These are phyloP conservation scores for Penicillium canariense DNA, from an alignment of 495 filamentous ascomycete species.

Conservation along the genomic window DNA sequence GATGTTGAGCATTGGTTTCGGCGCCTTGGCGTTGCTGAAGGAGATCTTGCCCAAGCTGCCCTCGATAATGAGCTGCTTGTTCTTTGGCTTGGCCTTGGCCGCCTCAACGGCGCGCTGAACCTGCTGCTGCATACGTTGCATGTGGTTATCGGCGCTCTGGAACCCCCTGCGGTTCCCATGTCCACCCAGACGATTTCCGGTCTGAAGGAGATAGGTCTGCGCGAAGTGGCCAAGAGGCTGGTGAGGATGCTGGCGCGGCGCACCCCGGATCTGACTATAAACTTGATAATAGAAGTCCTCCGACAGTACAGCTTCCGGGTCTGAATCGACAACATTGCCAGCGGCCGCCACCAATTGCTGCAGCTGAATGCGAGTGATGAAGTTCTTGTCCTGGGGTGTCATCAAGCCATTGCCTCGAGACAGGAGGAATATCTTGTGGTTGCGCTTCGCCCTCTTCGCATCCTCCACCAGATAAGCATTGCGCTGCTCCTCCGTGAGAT, in stretches of 20 bases:
- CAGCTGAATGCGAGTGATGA: conserved; percentile 95
- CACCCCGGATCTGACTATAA: conserved; percentile 86
- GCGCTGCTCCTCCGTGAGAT: conserved; percentile 76
- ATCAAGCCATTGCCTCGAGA: conserved; percentile 95
- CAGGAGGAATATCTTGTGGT: conserved; percentile 94
- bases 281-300: conserved; percentile 99
- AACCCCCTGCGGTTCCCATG: conserved; percentile 61
- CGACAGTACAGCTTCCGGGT: conserved; percentile 71
- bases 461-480: conserved; percentile 81
- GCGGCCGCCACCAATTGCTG: conserved; percentile 93
- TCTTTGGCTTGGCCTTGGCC: conserved; percentile 94
- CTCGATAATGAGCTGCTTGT: conserved; percentile 96
- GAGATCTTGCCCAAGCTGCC: conserved; percentile 98
- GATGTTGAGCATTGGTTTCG: conserved; percentile 90
- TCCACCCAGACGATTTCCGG: conserved; percentile 72
- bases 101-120: conserved; percentile 96
- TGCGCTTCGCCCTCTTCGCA: conserved; percentile 91
- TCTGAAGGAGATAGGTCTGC: conserved; percentile 95
- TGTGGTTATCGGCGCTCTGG: conserved; percentile 85
- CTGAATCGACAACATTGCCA: conserved; percentile 75
- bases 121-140: conserved; percentile 99
- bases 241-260: conserved; percentile 78
- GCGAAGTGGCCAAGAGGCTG: conserved; percentile 95
- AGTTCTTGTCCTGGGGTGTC: conserved; percentile 99
- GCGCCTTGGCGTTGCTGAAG: conserved; percentile 97